Percentiles rank a stretch among this genome's conserved stretches.
Conservation (phyloP, 1,284 basidiomycete genomes). For the Boletus mariae region DNA sequence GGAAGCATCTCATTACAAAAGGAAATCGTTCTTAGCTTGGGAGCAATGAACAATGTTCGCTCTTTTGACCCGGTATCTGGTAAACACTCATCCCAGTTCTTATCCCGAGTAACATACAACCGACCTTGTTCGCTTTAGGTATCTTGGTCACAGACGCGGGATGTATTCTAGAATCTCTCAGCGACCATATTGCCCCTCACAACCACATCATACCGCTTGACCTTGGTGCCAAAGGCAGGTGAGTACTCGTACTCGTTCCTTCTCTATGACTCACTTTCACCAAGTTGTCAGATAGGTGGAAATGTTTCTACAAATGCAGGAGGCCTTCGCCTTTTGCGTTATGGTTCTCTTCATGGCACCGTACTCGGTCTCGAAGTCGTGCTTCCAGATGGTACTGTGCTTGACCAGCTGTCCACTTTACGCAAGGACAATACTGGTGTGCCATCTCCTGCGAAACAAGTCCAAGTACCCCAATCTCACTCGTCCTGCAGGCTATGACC, state of each 20-base stretch:
- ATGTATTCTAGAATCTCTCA: conserved; percentile 89
- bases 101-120: conserved; percentile 6
- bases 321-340: conserved; percentile 89
- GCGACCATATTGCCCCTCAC: conserved; percentile 83
- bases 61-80: conserved; percentile 92
- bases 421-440: conserved; percentile 97
- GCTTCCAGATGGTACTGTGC: conserved; percentile 92
- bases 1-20: conserved; percentile 90
- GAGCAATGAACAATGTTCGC: conserved; percentile 83
- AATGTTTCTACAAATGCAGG: conserved; percentile 98
- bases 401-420: conserved; percentile 79
- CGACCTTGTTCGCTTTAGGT: conserved; percentile 38
- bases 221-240: conserved; percentile 96
- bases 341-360: conserved; percentile 93
- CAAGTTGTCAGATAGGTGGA: conserved; percentile 95
- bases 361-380: conserved; percentile 98
- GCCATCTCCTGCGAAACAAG: conserved; percentile 16
- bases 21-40: conserved; percentile 84
- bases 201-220: conserved; percentile 98
- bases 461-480: background rate
- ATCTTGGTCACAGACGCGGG: conserved; percentile 84
- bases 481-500: conserved; percentile 83
- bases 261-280: conserved; percentile 4
- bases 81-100: conserved; percentile 30
- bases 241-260: conserved; percentile 21